Percentiles rank a stretch among this genome's conserved stretches.
Evolutionary conservation across 352 stramenopile genomes (phyloP).

Genomic region (Globisporangium okanoganense): DNA sequence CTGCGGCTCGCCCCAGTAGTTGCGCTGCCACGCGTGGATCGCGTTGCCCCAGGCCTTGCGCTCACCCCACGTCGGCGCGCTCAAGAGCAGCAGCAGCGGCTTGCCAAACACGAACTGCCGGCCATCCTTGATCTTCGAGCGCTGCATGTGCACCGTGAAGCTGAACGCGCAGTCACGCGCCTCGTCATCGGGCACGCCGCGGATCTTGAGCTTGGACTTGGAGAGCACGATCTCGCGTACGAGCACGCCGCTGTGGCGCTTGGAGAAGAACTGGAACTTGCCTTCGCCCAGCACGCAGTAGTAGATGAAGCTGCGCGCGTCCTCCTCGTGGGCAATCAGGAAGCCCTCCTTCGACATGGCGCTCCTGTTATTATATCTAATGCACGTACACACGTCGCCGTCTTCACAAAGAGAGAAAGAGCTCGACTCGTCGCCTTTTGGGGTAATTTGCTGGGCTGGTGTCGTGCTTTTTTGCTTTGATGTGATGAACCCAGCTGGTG

Average conservation of each 20-base stretch:
- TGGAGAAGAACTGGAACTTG: slow-evolving; percentile 68
- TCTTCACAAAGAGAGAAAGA: not conserved
- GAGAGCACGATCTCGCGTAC: slow-evolving; percentile 64
- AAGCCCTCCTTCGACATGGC: slow-evolving; percentile 85
- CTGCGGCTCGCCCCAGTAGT: slow-evolving; percentile 82
- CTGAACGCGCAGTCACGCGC: slow-evolving; percentile 69
- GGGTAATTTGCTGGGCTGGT: not conserved
- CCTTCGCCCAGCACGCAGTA: slow-evolving; percentile 80
- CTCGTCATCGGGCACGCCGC: slow-evolving; percentile 65
- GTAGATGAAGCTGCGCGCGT: slow-evolving; percentile 60
- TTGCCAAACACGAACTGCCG: slow-evolving; percentile 58
- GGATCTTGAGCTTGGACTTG: slow-evolving; percentile 73
- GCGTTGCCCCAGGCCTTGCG: slow-evolving; percentile 84
- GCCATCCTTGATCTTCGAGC: slow-evolving; percentile 68
- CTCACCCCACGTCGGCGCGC: slow-evolving; percentile 67
- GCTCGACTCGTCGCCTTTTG: not conserved
- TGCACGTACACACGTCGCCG: not conserved
- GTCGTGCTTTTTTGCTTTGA: not conserved
- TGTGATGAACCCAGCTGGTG: not conserved
- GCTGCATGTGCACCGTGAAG: slow-evolving; percentile 70
- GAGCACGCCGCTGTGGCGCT: slow-evolving; percentile 57
- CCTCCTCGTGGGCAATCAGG: slow-evolving; percentile 67
- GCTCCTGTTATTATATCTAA: not conserved
- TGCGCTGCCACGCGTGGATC: slow-evolving; percentile 83
- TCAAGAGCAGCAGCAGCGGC: slow-evolving; percentile 54